Evolutionary conservation across 371 early-diverging fungal genomes (phyloP), one percentile per base, ranked within the genome.

Genomic region (Phascolomyces articulosus): DNA sequence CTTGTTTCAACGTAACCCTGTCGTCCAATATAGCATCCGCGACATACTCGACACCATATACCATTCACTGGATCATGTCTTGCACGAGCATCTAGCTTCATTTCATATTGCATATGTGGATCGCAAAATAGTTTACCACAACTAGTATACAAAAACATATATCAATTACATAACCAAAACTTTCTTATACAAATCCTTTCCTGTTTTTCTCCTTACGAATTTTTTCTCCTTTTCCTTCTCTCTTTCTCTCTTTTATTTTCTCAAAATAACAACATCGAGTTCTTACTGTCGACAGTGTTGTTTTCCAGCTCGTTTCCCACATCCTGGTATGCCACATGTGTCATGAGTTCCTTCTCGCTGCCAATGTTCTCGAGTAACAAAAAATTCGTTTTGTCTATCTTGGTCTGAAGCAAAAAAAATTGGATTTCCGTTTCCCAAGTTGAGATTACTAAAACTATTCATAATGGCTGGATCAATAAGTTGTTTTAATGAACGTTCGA

Each of bases 91-190:
- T 84, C 78, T 55, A 95, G 73, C 61, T 87, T 85, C 80, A 94
- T 86, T 66, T 89, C 87, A 62, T 81, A 91, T 21, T 82, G 77
- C 18, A 87, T 84, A 66, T 94, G 93, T 13, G 72, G 62, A 34
- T 90, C 90, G 70, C 94, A 94, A 69, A 75, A 90, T 23, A 90
- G 61, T 48, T 82, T 74, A 2, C 94, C 94, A 68, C 94, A 94
- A 58, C 91, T 91, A 71, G 24, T 28, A 23, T 24, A 51, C 40
- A 38, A 20, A 44, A 27, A 26, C n/a, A n/a, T n/a, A n/a, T n/a
- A n/a, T n/a, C n/a, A n/a, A n/a, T n/a, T n/a, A n/a, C n/a, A n/a
- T n/a, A n/a, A n/a, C n/a, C n/a, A 31, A 31, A 31, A 31, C 31
- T 31, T 9, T 6, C 9, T 31, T 31, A 6, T 31, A 31, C 10